Evolutionary conservation across 768 basidiomycete genomes (phyloP), one percentile per base, ranked within the genome.

Genomic region (Wakefieldia striispora): DNA sequence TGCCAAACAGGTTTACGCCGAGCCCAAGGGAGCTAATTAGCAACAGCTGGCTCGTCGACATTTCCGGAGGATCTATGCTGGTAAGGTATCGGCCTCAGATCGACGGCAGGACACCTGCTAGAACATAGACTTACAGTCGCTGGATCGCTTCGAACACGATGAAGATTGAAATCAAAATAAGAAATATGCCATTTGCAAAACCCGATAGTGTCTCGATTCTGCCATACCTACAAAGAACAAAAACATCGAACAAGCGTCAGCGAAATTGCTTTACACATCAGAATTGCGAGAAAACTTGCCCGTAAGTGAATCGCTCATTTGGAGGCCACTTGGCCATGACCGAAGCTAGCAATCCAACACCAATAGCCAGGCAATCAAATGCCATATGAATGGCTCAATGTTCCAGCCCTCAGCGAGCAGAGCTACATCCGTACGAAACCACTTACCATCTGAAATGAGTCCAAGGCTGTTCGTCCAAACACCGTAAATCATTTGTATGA

Each of bases 241-340:
- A 31, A 7, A 40, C 9, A 23, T 27, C 5, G 20, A 17, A 33
- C 17, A 8, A 45, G 23, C 7, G 9, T 49, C 4, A 49, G 35
- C 11, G 40, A 20, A 4, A 23, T 16, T 10, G 16, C 37, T 16
- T 11, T 37, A 26, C n/a, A n/a, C 31, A 20, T 38, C 12, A 19
- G 23, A 47, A 39, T 20, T 14, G 13, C 37, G 40, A 27, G 31
- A 39, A 38, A 17, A 68, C 82, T 41, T 57, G 90, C 89, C 97
- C 97, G 67, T 97, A 99, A 14, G 97, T 97, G 71, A 92, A 99
- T 31, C 83, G 77, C 59, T 89, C 88, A 70, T 98, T 93, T 0
- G 93, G 89, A 34, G 91, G 87, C 97, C 97, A 98, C 11, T 88
- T 95, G 2, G 95, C 93, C 88, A 98, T 98, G 6, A 99, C 90